These are phyloP conservation scores for Schizophyllum amplum DNA, from an alignment of 1,284 basidiomycete species.

Conservation along the genomic window DNA sequence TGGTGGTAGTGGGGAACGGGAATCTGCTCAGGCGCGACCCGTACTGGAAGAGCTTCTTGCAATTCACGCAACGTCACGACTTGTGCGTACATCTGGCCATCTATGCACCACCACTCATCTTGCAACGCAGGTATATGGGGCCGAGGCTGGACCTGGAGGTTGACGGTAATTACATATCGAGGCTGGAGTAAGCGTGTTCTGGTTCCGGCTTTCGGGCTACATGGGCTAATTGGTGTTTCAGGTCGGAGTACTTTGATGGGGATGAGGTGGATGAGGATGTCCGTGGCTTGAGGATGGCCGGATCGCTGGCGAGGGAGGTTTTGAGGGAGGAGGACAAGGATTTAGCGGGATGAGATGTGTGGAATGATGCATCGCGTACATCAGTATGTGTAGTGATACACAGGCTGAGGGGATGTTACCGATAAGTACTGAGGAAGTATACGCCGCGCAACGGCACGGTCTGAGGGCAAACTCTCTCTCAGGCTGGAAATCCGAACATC, in stretches of 20 bases:
- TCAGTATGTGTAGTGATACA: no score
- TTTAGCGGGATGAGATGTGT: background rate
- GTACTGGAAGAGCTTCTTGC: constrained; percentile 39
- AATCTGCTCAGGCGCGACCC: constrained; percentile 31
- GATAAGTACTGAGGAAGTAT: no score
- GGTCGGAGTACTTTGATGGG: constrained; percentile 17
- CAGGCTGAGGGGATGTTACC: no score
- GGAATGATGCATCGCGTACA: background rate
- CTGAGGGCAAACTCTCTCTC: no score
- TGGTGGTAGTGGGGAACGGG: constrained; percentile 37
- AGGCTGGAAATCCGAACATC: no score
- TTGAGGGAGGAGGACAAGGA: constrained; percentile 19
- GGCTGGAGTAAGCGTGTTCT: constrained; percentile 29
- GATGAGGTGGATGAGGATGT: constrained; percentile 22
- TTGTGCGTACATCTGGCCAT: constrained; percentile 21
- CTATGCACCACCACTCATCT: background rate
- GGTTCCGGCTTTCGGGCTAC: constrained; percentile 1
- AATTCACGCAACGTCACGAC: constrained; percentile 34
- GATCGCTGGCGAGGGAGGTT: constrained; percentile 29
- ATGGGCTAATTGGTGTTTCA: constrained; percentile 7
- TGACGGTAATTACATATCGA: constrained; percentile 37
- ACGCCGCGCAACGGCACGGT: no score
- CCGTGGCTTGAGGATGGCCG: constrained; percentile 26
- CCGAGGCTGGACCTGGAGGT: constrained; percentile 30
- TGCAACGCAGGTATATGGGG: constrained; percentile 28